These are phyloP conservation scores for Suhomyces faveliae DNA, from an alignment of 805 yeast species.

Conservation along the genomic window DNA sequence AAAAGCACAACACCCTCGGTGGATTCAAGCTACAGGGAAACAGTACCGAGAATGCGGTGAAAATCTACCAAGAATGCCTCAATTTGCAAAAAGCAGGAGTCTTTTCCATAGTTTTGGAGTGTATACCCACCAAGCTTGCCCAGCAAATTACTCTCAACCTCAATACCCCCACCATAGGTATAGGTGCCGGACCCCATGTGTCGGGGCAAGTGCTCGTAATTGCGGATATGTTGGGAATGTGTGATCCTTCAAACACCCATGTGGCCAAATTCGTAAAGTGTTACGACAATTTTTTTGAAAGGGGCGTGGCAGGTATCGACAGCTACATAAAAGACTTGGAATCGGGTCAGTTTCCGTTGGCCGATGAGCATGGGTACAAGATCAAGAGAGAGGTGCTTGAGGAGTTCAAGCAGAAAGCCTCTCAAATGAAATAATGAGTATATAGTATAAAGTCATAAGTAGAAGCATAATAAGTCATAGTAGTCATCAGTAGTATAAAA, in stretches of 20 bases:
- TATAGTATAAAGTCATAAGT: no score
- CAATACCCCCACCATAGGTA: slow-evolving; percentile 83
- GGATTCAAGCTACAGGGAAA: slow-evolving; percentile 90
- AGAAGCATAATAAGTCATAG: no score
- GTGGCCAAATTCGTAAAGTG: slow-evolving; percentile 75
- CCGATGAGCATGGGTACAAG: slow-evolving; percentile 60
- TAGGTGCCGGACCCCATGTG: slow-evolving; percentile 86
- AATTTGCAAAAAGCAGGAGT: slow-evolving; percentile 75
- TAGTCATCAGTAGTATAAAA: no score
- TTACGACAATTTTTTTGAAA: slow-evolving; percentile 52
- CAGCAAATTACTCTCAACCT: slow-evolving; percentile 57
- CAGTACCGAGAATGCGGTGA: slow-evolving; percentile 49
- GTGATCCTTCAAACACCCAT: slow-evolving; percentile 41
- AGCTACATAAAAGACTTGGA: slow-evolving; percentile 63
- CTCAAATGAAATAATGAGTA: neutral
- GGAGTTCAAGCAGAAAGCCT: slow-evolving; percentile 17
- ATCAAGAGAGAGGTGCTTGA: slow-evolving; percentile 61
- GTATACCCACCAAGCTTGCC: slow-evolving; percentile 78
- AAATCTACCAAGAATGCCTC: slow-evolving; percentile 63
- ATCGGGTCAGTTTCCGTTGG: slow-evolving; percentile 55
- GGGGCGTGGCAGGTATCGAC: slow-evolving; percentile 51
- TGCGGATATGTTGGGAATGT: slow-evolving; percentile 80
- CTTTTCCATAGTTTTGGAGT: slow-evolving; percentile 74
- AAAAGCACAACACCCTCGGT: slow-evolving; percentile 70
- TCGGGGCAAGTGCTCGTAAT: slow-evolving; percentile 91